Base-by-base conservation (phyloP, 78 protist species). In the Dictyostelium brefeldianum region DNA sequence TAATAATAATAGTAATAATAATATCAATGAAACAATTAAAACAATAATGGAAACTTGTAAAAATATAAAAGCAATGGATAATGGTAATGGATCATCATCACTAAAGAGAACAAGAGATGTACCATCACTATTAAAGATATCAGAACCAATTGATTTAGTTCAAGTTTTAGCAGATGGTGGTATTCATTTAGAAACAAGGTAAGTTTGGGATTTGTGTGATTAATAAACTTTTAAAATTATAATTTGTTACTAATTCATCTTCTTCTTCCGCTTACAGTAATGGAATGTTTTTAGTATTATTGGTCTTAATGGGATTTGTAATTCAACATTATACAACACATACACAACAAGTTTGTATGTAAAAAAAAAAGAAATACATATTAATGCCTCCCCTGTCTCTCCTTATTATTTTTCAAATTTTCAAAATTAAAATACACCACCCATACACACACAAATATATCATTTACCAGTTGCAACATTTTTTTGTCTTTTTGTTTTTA, bases 281-380 rank as follows among this genome's bases (percentile, higher is more conserved):
- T 71, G 78, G 78, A 31, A 71, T 71, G 78, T 71, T 71, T 71
- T 71, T 71, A 20, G 78, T 71, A 20, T 20, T 71, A 71, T 71
- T 71, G 50, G 53, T 71, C 6, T 43, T 71, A 43, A 20, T 71
- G 29, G 78, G 78, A 36, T 46, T 71, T 71, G 48, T 43, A 5
- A 29, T 71, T n/a, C 78, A 71, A 71, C 36, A 65, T 65, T 27
- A 25, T 51, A 12, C 15, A 11, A 59, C 69, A 9, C 69, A 59
- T 59, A 59, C 69, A 22, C 69, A 20, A 20, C 69, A 65, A 65
- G 47, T 22, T 29, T 65, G 46, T 12, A 36, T 36, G 43, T 36
- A 36, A 36, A 36, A 2, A 36, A 36, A 36, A 36, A 36, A 36
- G 43, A 36, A 36, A 36, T 36, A 36, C 43, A 36, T n/a, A 36